These are phyloP conservation scores for Naumovozyma castellii DNA, from an alignment of 805 yeast genomes.

Conservation along the genomic window DNA sequence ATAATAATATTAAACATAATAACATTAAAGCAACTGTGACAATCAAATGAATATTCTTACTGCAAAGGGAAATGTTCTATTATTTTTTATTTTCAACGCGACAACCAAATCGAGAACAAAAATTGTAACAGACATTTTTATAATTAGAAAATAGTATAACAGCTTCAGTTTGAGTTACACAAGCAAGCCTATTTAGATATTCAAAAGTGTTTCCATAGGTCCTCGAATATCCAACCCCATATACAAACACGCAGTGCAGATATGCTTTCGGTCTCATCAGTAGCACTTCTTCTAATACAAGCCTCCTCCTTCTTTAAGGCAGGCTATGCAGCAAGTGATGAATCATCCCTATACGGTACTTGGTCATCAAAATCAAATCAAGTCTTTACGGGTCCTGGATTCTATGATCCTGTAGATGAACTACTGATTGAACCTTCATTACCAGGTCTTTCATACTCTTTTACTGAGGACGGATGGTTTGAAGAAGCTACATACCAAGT, in stretches of 20 bases:
- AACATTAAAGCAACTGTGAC: neutral
- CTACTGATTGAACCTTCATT: slow-evolving; percentile 88
- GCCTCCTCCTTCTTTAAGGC: neutral
- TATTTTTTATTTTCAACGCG: neutral
- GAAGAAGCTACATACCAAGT: slow-evolving; percentile 87
- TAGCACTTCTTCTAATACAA: neutral
- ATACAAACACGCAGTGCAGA: too few relatives aligned
- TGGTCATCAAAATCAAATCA: slow-evolving; percentile 92
- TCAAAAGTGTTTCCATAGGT: too few relatives aligned
- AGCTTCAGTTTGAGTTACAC: too few relatives aligned
- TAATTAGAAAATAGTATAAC: too few relatives aligned
- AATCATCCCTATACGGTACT: slow-evolving; percentile 45
- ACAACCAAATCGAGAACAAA: too few relatives aligned
- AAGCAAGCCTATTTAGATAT: too few relatives aligned
- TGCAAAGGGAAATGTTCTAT: neutral
- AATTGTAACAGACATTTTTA: neutral
- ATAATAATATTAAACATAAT: neutral
- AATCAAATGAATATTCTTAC: too few relatives aligned
- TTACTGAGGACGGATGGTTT: slow-evolving; percentile 83
- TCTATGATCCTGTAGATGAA: slow-evolving; percentile 94
- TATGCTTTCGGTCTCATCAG: too few relatives aligned
- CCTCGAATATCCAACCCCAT: too few relatives aligned
- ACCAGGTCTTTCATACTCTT: slow-evolving; percentile 89
- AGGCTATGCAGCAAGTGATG: slow-evolving; percentile 1
- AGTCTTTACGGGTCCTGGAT: slow-evolving; percentile 94